A percentile compares a stretch with the other conserved stretches of the same genome.
These are phyloP conservation scores for Camillea tinctor DNA, from an alignment of 2,329 filamentous ascomycete genomes.

Conservation along the genomic window DNA sequence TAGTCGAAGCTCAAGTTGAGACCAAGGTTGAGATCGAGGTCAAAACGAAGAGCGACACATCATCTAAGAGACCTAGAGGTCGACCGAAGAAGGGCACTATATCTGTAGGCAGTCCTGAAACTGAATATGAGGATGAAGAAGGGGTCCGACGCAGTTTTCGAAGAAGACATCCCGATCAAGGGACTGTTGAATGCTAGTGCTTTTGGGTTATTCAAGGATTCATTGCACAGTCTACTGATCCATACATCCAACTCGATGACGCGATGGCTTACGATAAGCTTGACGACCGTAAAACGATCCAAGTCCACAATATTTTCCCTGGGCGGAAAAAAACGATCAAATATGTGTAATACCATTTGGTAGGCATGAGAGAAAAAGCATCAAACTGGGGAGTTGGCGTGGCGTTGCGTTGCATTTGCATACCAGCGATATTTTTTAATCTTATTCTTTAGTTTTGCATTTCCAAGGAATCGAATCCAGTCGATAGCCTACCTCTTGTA, in stretches of 20 bases:
- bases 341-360: not conserved
- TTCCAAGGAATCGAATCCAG: not conserved
- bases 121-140: slow-evolving; percentile 8
- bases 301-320: not conserved
- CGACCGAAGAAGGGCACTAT: slow-evolving; percentile 21
- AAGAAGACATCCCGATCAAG: slow-evolving; percentile 21
- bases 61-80: slow-evolving; percentile 23
- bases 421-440: not conserved
- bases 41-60: not conserved
- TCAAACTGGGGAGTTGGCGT: not conserved
- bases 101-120: not conserved
- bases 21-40: slow-evolving; percentile 32
- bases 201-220: not conserved
- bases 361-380: not conserved
- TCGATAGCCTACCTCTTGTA: not conserved
- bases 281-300: not conserved
- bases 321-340: not conserved
- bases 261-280: not conserved
- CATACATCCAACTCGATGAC: not conserved
- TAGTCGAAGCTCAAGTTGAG: not conserved
- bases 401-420: not conserved
- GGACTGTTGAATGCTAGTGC: slow-evolving; percentile 12
- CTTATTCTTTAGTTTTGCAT: not conserved
- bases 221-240: too few species aligned
- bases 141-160: slow-evolving; percentile 22